These are phyloP conservation scores for Calonectria multiphialidica DNA, from an alignment of 2,329 filamentous ascomycete genomes.

Conservation along the genomic window DNA sequence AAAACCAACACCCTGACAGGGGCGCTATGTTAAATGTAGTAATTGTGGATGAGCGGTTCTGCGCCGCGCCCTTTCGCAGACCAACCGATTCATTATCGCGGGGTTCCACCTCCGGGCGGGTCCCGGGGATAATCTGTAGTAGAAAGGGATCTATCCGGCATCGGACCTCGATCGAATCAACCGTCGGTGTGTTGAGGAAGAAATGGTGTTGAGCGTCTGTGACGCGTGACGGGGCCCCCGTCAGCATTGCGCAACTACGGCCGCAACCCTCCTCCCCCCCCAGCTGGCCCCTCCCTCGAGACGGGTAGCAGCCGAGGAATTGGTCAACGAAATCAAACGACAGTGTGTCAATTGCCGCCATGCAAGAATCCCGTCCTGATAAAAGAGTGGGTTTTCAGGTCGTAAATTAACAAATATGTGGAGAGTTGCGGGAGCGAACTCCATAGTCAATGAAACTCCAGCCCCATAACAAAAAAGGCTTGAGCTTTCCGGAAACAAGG, in stretches of 20 bases:
- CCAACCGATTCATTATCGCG: slow-evolving; percentile 14
- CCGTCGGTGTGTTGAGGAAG: neutral
- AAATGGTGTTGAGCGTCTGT: slow-evolving; percentile 1
- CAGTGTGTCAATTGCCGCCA: neutral
- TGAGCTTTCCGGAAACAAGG: neutral
- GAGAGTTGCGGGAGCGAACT: neutral
- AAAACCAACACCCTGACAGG: neutral
- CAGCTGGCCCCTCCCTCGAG: neutral
- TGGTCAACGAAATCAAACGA: neutral
- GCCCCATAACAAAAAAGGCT: neutral
- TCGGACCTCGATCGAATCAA: slow-evolving; percentile 18
- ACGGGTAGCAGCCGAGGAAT: neutral
- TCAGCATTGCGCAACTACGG: neutral
- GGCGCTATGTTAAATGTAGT: slow-evolving; percentile 9
- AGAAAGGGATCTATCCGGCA: slow-evolving; percentile 23
- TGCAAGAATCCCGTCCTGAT: neutral
- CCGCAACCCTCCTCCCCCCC: neutral
- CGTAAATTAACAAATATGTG: neutral
- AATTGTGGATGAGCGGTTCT: neutral
- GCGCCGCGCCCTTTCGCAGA: slow-evolving; percentile 17
- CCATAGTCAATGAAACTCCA: neutral
- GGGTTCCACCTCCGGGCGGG: slow-evolving; percentile 15
- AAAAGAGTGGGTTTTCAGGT: neutral
- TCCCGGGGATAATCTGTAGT: neutral
- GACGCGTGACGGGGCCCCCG: slow-evolving; percentile 5